Percentiles rank a stretch among this genome's conserved stretches.
phyloP scores from a whole-genome alignment of 2,329 filamentous ascomycete genomes.

The Diaporthe eres region DNA sequence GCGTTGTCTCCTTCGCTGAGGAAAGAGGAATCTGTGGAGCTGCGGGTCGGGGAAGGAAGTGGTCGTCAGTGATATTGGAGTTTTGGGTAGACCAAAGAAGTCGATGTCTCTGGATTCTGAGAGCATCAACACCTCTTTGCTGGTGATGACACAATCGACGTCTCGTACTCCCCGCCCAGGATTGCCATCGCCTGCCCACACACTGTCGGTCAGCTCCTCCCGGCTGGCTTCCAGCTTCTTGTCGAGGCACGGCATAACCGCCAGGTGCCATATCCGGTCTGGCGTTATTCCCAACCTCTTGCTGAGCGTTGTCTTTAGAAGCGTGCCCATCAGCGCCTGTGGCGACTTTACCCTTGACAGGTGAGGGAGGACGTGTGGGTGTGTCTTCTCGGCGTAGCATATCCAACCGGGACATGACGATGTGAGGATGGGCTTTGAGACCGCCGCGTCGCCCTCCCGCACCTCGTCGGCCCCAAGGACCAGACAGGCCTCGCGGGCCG shows the following conservation, averaged over 20 bases:
- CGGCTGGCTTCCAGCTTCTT: constrained; percentile 98
- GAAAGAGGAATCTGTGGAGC: constrained; percentile 83
- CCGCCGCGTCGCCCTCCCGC: constrained; percentile 54
- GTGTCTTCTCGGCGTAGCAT: constrained; percentile 98
- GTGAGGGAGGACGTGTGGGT: constrained; percentile 92
- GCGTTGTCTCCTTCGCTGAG: constrained; percentile 58
- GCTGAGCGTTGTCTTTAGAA: constrained; percentile 89
- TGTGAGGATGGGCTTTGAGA: constrained; percentile 77
- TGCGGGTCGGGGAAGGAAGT: constrained; percentile 79
- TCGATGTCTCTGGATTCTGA: constrained; percentile 84
- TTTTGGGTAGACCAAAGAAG: constrained; percentile 78
- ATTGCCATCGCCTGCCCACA: constrained; percentile 72
- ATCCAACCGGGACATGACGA: constrained; percentile 98
- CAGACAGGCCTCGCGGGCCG: constrained; percentile 85
- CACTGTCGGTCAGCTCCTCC: constrained; percentile 87
- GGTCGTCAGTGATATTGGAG: constrained; percentile 61
- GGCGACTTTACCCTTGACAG: constrained; percentile 93
- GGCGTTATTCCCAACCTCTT: constrained; percentile 79
- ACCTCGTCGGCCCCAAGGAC: constrained; percentile 84
- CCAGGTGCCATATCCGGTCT: constrained; percentile 91
- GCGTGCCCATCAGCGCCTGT: constrained; percentile 90
- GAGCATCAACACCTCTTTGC: constrained; percentile 92
- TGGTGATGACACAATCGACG: constrained; percentile 98
- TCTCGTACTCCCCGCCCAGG: constrained; percentile 78
- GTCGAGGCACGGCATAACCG: constrained; percentile 98